Base-by-base conservation (phyloP, 345 rosid species). In the Populus simonii region DNA sequence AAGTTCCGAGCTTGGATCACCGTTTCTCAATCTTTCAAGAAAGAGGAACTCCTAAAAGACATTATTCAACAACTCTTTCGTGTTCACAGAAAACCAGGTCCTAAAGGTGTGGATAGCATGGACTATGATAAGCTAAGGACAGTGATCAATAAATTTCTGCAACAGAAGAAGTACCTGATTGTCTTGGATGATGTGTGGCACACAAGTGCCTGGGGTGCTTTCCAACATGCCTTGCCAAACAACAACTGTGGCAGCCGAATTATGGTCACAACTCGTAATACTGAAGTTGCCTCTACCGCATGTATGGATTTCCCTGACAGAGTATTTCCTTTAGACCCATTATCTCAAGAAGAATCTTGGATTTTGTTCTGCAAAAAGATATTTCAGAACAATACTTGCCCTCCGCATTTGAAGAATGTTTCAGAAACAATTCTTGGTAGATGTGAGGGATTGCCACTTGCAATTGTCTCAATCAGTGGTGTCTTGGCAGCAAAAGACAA, bases 381-480 rank as follows among this genome's bases (percentile, higher is more conserved):
- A 35, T 83, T 83, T 27, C 59, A 17, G 61, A 62, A 4, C 3
- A 45, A 61, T 13, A 29, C 62, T 12, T 51, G 82, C 51, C 85
- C 85, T 49, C 55, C 35, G 0, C 68, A 79, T 59, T 68, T 83
- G 71, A 38, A 79, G 76, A 77, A 79, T 3, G 68, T 72, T 16
- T 80, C 79, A 16, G 36, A 68, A n/a, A 45, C 9, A 47, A 73
- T 77, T 59, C 59, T 72, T 38, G 51, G 45, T 20, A 80, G 62
- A 39, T 84, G 84, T 33, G 82, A 78, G 38, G 84, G 84, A 27
- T 35, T 81, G 6, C 84, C 84, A 8, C 81, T 81, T 39, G 78
- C 79, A 43, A 74, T 83, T 7, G 80, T 83, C 13, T 80, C 86
- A n/a, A 71, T 80, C 47, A 75, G 81, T 17, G 86, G 83, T 5